Conservation (phyloP, 305 asterid genomes). For the Plantago lanceolata region DNA sequence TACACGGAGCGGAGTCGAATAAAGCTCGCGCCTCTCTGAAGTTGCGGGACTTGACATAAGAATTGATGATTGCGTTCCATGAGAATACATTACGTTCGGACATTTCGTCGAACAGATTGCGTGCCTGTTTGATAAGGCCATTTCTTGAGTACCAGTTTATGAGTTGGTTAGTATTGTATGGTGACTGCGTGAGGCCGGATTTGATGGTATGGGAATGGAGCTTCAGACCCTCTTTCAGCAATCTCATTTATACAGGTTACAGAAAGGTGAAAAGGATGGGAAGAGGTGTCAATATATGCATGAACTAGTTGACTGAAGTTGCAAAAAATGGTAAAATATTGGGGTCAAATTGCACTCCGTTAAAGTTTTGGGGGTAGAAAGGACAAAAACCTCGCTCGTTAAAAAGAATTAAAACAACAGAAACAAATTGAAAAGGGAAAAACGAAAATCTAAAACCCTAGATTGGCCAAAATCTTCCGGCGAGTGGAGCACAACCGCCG, state of each 20-base stretch:
- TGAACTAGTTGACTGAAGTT: no score
- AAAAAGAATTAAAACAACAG: no score
- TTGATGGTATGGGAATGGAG: constrained; percentile 48
- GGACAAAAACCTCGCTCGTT: no score
- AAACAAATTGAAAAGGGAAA: no score
- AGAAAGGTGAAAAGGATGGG: no score
- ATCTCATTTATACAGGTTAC: constrained; percentile 38
- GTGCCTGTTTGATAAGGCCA: constrained; percentile 48
- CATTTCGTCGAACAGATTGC: constrained; percentile 73
- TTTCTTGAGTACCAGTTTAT: constrained; percentile 44
- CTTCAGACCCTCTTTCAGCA: constrained; percentile 52
- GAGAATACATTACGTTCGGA: constrained; percentile 60
- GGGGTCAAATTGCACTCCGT: no score
- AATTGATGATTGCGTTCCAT: constrained; percentile 68
- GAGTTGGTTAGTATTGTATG: constrained; percentile 47
- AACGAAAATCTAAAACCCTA: no score
- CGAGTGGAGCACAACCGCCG: no score
- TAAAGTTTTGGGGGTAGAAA: no score
- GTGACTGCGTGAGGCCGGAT: constrained; percentile 38
- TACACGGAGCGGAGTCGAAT: constrained; percentile 53
- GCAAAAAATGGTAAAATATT: no score
- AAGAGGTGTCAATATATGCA: no score
- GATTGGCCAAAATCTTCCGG: no score
- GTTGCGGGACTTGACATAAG: constrained; percentile 46
- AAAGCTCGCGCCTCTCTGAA: constrained; percentile 43